Base-by-base conservation (phyloP, 352 stramenopile genomes). In the Globisporangium emineosum region DNA sequence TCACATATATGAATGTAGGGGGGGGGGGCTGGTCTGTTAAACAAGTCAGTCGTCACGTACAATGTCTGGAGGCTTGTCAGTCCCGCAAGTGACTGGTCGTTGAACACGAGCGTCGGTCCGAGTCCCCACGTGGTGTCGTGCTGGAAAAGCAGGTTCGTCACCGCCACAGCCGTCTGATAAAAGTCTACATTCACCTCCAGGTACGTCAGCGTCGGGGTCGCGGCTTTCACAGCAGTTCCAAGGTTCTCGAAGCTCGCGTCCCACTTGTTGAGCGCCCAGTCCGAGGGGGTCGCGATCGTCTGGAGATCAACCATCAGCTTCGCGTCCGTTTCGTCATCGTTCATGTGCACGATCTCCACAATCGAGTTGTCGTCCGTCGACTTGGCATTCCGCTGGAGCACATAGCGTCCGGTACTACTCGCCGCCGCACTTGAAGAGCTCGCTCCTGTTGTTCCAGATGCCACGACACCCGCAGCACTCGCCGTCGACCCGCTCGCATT, bases 201-300 rank as follows among this genome's bases (percentile, higher is more conserved):
- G 25, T 78, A 55, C 43, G 76, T 70, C 6, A 79, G 60, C 32
- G 79, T 51, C 32, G 81, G 33, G 33, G 62, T 49, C 35, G 74
- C 55, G 15, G 27, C 32, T 12, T 73, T 52, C 27, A 65, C 40
- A 12, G 33, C 59, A 21, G 15, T 53, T 7, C 63, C 30, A 29
- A 75, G 66, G 45, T 70, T 4, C 25, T 61, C 45, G 10, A 79
- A 4, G 23, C 65, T 63, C 25, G 42, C 7, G 21, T 68, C 73
- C 73, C 71, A 82, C 40, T 65, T 71, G 19, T 58, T 57, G 13
- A 86, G 60, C 51, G 47, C 68, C 77, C 75, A 86, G 25, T 68
- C 60, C 23, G 49, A 52, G 2, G 37, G 45, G 21, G 56, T 19
- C 58, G 70, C 53, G 37, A 72, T 56, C 30, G 73, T 60, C 51